A percentile compares a stretch with the other conserved stretches of the same genome.
phyloP scores from a whole-genome alignment of 352 stramenopile species.

The Globisporangium rhizosaccharum region DNA sequence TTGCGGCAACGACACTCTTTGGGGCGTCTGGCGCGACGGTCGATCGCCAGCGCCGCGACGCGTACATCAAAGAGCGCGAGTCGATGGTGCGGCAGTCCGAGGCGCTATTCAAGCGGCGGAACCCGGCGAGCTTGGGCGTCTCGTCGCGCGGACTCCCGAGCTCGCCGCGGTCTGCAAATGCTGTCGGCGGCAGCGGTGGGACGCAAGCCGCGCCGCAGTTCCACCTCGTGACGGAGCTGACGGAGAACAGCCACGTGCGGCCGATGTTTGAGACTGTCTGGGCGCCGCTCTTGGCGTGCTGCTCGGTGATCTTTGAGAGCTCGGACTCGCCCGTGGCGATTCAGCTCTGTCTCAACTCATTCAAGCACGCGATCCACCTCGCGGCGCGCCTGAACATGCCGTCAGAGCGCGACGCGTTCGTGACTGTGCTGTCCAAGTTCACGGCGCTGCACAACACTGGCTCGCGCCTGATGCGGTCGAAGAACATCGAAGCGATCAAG shows the following conservation, averaged over 20 bases:
- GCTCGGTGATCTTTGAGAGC: constrained; percentile 96
- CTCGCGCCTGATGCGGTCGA: constrained; percentile 91
- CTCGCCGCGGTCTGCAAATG: constrained; percentile 16
- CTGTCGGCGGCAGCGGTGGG: constrained; percentile 13
- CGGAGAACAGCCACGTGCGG: constrained; percentile 73
- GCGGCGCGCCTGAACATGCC: constrained; percentile 85
- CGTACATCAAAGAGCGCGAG: constrained; percentile 81
- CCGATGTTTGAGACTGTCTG: constrained; percentile 99
- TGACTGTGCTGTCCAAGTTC: constrained; percentile 96
- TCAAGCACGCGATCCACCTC: constrained; percentile 94
- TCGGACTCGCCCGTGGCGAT: constrained; percentile 91
- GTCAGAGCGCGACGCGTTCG: constrained; percentile 93
- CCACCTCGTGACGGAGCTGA: constrained; percentile 58
- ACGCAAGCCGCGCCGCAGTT: constrained; percentile 34
- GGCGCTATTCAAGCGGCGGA: constrained; percentile 66
- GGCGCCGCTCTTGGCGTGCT: constrained; percentile 94
- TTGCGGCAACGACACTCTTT: constrained; percentile 48
- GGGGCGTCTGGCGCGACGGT: constrained; percentile 46
- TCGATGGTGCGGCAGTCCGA: constrained; percentile 79
- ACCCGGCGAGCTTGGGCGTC: constrained; percentile 22
- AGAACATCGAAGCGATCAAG: constrained; percentile 97
- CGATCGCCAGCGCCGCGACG: constrained; percentile 68
- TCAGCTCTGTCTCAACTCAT: constrained; percentile 92
- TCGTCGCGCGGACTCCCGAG: constrained; percentile 12
- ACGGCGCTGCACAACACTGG: constrained; percentile 92